phyloP scores from a whole-genome alignment of 2,329 filamentous ascomycete genomes.

The Neofusicoccum ribis region DNA sequence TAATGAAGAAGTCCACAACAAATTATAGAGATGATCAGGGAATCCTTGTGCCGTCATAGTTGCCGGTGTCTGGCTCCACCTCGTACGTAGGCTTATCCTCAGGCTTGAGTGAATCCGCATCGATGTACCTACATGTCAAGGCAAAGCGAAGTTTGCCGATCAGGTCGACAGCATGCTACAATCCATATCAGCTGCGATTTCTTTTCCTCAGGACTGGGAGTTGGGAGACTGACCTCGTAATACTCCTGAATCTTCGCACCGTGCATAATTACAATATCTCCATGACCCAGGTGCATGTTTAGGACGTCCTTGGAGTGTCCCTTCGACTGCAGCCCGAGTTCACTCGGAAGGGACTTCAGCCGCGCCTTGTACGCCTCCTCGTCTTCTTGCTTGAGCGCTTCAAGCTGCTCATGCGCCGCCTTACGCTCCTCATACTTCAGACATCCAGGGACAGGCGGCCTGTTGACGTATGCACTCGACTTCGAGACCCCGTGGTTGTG shows the following conservation, averaged over 20 bases:
- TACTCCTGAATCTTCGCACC: constrained; percentile 59
- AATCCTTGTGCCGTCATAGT: constrained; percentile 36
- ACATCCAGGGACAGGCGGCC: constrained; percentile 33
- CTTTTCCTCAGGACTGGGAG: not conserved
- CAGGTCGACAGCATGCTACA: constrained; percentile 53
- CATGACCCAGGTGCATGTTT: constrained; percentile 57
- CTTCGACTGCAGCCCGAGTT: constrained; percentile 37
- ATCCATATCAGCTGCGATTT: too few species aligned
- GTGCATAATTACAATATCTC: constrained; percentile 66
- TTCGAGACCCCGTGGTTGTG: constrained; percentile 44
- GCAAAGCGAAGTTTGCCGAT: constrained; percentile 56
- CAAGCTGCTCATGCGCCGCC: constrained; percentile 32
- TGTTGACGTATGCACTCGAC: constrained; percentile 34
- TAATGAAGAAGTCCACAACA: not conserved
- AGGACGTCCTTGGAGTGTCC: constrained; percentile 37
- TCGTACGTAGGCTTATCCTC: constrained; percentile 41
- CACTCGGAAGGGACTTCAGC: constrained; percentile 36
- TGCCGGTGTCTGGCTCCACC: constrained; percentile 35
- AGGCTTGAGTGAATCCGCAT: constrained; percentile 44
- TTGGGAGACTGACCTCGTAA: constrained; percentile 45
- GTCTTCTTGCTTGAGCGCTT: constrained; percentile 25
- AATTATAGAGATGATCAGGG: not conserved
- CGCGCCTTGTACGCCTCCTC: constrained; percentile 28
- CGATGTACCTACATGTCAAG: constrained; percentile 57
- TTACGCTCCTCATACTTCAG: constrained; percentile 37